Evolutionary conservation across 306 rosid genomes (phyloP), one percentile per base, ranked within the genome.

Genomic region (Adenanthera pavonina): DNA sequence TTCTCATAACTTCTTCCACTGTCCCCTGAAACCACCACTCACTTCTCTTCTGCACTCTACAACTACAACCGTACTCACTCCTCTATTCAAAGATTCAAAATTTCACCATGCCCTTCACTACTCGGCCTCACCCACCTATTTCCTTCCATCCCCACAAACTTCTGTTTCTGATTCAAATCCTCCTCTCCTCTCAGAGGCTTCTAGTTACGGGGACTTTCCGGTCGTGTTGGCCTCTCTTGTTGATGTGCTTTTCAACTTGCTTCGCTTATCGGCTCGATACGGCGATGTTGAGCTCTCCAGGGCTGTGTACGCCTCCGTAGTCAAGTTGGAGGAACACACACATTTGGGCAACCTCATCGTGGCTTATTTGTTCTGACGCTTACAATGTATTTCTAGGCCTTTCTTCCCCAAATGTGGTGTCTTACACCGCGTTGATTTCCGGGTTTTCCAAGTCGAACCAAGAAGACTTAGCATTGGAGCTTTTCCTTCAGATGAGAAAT

Each of bases 341-440:
- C 75, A n/a, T 62, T 85, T 89, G 80, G 66, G 64, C 54, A 91
- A 83, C 52, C 88, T 94, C 56, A 72, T 92, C 78, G 52, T 91
- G 30, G 76, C 97, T 3, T 92, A 94, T 76, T 51, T 91, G 82
- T 19, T 48, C 82, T 43, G 86, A 92, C 49, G 98, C 98, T 13
- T 69, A 80, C 60, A 57, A 60, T 52, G 82, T 90, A 14, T 91
- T 94, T 68, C 69, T 65, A 69, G 80, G 85, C 33, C 91, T 92
- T 65, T 43, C 87, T 11, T 77, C 80, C 75, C 95, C 94, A 7
- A 85, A 82, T 82, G 86, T 91, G 7, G 89, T 88, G 74, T 88
- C 97, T 16, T 91, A 80, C 78, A 86, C 98, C 0, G 30, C 94
- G 8, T 72, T 95, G 76, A 87, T 95, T 62, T 95, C 98, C 44